Conservation (phyloP, 2,329 filamentous ascomycete species). For the Cercospora nicotianae region DNA sequence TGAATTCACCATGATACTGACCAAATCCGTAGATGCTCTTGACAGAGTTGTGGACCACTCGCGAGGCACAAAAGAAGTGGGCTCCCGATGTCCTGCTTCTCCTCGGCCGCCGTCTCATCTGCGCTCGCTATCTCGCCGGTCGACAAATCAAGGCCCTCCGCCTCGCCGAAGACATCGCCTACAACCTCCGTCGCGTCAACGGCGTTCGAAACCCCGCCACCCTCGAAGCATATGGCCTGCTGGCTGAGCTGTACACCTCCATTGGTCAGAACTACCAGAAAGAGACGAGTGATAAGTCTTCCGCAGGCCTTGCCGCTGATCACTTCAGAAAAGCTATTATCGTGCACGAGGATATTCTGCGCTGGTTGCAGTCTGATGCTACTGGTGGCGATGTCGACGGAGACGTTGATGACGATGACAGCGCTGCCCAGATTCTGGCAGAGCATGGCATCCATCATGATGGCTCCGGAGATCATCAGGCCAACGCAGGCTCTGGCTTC, state of each 20-base stretch:
- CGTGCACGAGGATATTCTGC: slow-evolving; percentile 37
- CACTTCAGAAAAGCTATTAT: slow-evolving; percentile 45
- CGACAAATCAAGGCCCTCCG: slow-evolving; percentile 47
- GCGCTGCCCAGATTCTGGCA: slow-evolving; percentile 40
- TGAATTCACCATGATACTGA: slow-evolving; percentile 6
- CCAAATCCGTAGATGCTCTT: slow-evolving; percentile 36
- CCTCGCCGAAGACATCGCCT: slow-evolving; percentile 56
- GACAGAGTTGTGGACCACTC: slow-evolving; percentile 49
- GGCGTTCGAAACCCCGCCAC: slow-evolving; percentile 51
- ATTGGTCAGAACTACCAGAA: slow-evolving; percentile 43
- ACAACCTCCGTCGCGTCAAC: slow-evolving; percentile 57
- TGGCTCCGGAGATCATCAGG: slow-evolving; percentile 22
- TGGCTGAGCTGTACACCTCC: slow-evolving; percentile 52
- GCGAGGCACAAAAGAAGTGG: slow-evolving; percentile 50
- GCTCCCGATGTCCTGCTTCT: slow-evolving; percentile 49
- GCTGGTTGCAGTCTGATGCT: slow-evolving; percentile 32
- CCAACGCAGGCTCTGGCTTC: slow-evolving; percentile 28
- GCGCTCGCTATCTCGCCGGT: slow-evolving; percentile 53
- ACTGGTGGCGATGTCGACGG: slow-evolving; percentile 34
- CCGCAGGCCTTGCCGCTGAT: slow-evolving; percentile 37
- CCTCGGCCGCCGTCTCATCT: slow-evolving; percentile 55
- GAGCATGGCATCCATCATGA: slow-evolving; percentile 39
- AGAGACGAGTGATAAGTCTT: slow-evolving; percentile 41
- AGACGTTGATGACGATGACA: slow-evolving; percentile 42
- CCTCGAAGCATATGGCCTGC: slow-evolving; percentile 52